Conservation (phyloP, 768 basidiomycete genomes). For the Suillus cothurnatus region DNA sequence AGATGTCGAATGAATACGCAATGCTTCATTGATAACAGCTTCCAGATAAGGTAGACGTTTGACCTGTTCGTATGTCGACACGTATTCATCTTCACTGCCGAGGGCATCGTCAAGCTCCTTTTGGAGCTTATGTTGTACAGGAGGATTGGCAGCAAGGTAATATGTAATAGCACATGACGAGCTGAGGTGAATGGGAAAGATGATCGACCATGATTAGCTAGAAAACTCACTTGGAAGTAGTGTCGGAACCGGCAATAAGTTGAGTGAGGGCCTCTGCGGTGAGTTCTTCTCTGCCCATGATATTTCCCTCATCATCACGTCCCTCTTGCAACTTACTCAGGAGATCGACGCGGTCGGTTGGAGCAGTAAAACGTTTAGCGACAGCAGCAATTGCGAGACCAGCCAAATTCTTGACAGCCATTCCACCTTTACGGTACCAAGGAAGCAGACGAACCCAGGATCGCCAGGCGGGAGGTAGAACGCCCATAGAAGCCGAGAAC, state of each 20-base stretch:
- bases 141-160: slow-evolving; percentile 71
- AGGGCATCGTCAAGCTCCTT: slow-evolving; percentile 68
- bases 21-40: slow-evolving; percentile 84
- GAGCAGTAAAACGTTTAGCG: slow-evolving; percentile 67
- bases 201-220: slow-evolving; percentile 3
- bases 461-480: slow-evolving; percentile 70
- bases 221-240: slow-evolving; percentile 80
- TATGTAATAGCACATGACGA: slow-evolving; percentile 90
- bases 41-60: slow-evolving; percentile 80
- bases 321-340: slow-evolving; percentile 79
- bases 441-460: slow-evolving; percentile 66
- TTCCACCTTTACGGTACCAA: slow-evolving; percentile 72
- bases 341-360: slow-evolving; percentile 77
- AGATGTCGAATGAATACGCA: slow-evolving; percentile 85
- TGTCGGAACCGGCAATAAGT: slow-evolving; percentile 88
- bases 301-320: slow-evolving; percentile 76
- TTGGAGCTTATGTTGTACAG: slow-evolving; percentile 70
- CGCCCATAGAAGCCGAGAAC: slow-evolving; percentile 83
- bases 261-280: slow-evolving; percentile 89
- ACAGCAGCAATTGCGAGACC: slow-evolving; percentile 82
- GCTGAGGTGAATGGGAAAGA: slow-evolving; percentile 39
- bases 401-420: slow-evolving; percentile 71
- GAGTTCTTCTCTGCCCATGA: slow-evolving; percentile 79
- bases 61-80: slow-evolving; percentile 64
- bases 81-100: slow-evolving; percentile 58